A percentile compares a stretch with the other conserved stretches of the same genome.
Conservation (phyloP, 163 green algal species). For the Coccomyxa subellipsoidea region DNA sequence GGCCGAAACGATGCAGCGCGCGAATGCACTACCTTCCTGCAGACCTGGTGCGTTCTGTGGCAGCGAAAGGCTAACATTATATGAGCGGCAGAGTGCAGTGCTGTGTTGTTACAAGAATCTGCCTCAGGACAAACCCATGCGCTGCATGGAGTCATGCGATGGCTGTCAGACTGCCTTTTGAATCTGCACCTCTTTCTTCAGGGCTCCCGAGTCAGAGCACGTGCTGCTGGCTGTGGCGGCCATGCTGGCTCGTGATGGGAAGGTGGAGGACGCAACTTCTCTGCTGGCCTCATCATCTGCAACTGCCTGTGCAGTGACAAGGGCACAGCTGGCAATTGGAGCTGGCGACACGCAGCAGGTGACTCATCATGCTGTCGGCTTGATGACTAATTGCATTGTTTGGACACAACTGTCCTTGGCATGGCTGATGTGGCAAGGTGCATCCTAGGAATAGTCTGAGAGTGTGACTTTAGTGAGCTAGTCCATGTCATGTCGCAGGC, state of each 20-base stretch:
- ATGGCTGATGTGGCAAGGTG: too few species aligned
- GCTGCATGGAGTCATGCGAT: too few species aligned
- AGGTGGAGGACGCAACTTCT: conserved; percentile 22
- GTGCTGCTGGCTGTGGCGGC: conserved; percentile 59
- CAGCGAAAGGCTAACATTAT: too few species aligned
- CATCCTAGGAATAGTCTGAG: too few species aligned
- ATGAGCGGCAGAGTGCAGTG: too few species aligned
- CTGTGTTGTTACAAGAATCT: too few species aligned
- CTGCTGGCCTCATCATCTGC: conserved; percentile 11
- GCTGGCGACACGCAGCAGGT: conserved; percentile 30
- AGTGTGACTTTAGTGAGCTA: neutral
- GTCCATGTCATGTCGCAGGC: conserved; percentile 19
- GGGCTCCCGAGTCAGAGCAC: conserved; percentile 12
- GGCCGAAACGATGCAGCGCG: conserved; percentile 38
- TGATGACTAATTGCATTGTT: too few species aligned
- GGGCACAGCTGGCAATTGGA: conserved; percentile 61
- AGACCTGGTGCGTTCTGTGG: neutral
- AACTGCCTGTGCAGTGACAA: conserved; percentile 39
- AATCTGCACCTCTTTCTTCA: too few species aligned
- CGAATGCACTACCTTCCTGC: conserved; percentile 15
- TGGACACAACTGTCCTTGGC: too few species aligned
- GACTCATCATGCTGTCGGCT: too few species aligned
- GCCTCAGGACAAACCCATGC: neutral
- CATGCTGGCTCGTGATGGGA: conserved; percentile 45
- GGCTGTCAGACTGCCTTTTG: too few species aligned